phyloP scores from a whole-genome alignment of 2,329 filamentous ascomycete species.

The Aspergillus niger region DNA sequence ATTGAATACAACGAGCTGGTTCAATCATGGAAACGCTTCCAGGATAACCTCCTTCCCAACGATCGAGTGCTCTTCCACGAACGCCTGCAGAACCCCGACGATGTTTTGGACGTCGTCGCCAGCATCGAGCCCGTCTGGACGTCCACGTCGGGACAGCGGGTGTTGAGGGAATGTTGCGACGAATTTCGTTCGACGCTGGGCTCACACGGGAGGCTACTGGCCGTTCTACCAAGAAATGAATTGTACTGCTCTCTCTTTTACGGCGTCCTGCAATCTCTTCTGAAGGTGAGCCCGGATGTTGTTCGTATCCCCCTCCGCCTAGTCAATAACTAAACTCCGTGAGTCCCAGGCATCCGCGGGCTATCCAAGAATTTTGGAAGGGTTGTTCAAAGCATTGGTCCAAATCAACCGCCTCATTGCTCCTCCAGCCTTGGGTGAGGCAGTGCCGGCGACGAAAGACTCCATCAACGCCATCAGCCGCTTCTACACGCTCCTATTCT shows the following conservation, averaged over 20 bases:
- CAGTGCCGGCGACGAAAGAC: conserved; percentile 14
- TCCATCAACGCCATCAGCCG: conserved; percentile 28
- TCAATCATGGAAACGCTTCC: conserved; percentile 40
- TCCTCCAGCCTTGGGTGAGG: conserved; percentile 17
- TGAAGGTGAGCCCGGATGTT: conserved; percentile 31
- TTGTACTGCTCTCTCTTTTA: conserved; percentile 38
- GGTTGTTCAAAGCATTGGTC: conserved; percentile 34
- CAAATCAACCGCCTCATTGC: conserved; percentile 36
- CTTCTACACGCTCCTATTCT: conserved; percentile 39
- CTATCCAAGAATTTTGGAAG: conserved; percentile 39
- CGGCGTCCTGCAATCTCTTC: conserved; percentile 38
- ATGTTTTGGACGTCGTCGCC: conserved; percentile 32
- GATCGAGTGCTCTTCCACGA: conserved; percentile 34
- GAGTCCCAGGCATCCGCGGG: conserved; percentile 34
- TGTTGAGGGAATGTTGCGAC: conserved; percentile 32
- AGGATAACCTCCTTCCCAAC: conserved; percentile 29
- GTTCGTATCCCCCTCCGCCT: neutral
- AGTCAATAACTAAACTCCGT: neutral
- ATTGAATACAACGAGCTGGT: conserved; percentile 42
- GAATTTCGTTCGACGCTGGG: conserved; percentile 33
- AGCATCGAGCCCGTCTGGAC: conserved; percentile 32
- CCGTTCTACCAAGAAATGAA: conserved; percentile 30
- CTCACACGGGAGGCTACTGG: conserved; percentile 30
- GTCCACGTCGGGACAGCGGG: conserved; percentile 28
- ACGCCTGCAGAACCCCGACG: conserved; percentile 30